Base-by-base conservation (phyloP, 768 basidiomycete genomes). In the Tulasnella sp. region DNA sequence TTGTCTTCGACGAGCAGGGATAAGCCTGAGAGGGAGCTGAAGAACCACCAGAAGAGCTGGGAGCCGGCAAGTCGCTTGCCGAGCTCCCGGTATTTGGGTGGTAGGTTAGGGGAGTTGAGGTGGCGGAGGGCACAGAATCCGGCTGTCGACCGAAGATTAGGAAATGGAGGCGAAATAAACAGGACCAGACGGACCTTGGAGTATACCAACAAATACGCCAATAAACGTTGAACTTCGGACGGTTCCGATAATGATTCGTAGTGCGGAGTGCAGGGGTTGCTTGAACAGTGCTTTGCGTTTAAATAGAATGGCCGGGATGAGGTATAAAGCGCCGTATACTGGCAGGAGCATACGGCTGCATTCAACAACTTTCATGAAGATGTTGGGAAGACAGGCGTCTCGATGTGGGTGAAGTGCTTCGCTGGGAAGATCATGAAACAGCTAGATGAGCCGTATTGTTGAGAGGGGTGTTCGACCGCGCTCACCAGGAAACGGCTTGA, bases 1-100 rank as follows among this genome's bases (percentile, higher is more conserved):
- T 91, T 92, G 84, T 95, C 96, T 84, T 99, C 97, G 3, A 97
- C 89, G 80, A 98, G 91, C 73, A 99, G 86, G 9, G 95, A 89
- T 11, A 97, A 83, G 16, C 95, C 96, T 18, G 93, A 88, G 9
- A 92, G 86, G 58, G 95, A 88, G 0, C 96, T 96, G 3, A 91
- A 88, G 2, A 95, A 50, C 90, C 90, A 95, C 86, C 92, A 96
- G 28, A 92, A 92, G 48, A 88, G 88, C 83, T 92, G 94, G 58
- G 92, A 92, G 24, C 90, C 87, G 20, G 96, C 86, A 20, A 92
- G 54, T 64, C 91, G 89, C 18, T 90, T 86, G 11, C 73, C 44
- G 31, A 78, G 41, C 28, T 37, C 22, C 1, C 7, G 24, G 31
- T 37, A 44, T 41, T 40, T 42, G 41, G 34, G 37, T 14, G 69